phyloP scores from a whole-genome alignment of 1,284 basidiomycete species.

The Rhodotorula sp. region DNA sequence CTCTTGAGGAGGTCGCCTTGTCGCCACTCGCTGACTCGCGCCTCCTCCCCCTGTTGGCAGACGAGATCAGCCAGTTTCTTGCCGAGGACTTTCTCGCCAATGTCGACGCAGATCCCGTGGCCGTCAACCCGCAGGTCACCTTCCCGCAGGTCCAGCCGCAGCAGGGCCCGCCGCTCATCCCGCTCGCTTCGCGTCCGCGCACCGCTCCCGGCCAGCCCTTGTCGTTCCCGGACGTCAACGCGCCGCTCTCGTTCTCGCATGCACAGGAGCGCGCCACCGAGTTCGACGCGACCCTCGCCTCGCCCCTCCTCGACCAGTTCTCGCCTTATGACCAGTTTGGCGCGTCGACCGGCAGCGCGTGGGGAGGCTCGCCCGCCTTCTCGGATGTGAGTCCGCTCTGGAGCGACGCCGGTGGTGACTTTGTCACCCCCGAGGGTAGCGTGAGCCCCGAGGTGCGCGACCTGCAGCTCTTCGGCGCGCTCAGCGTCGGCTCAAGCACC shows the following conservation, averaged over 20 bases:
- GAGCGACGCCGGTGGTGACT: background rate
- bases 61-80: background rate
- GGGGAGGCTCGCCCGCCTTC: background rate
- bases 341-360: background rate
- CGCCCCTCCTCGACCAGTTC: constrained; percentile 11
- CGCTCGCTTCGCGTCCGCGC: background rate
- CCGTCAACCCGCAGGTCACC: too few species aligned
- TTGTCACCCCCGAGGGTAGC: too few species aligned
- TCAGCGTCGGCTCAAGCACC: background rate
- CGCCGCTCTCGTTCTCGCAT: background rate
- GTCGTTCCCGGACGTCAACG: constrained; percentile 4
- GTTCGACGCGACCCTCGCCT: constrained; percentile 15
- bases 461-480: background rate
- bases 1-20: background rate
- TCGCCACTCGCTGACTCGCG: background rate
- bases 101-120: background rate
- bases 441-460: background rate
- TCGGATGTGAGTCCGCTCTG: background rate
- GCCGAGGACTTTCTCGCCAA: background rate
- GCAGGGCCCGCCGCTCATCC: constrained; percentile 9
- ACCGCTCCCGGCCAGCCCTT: background rate
- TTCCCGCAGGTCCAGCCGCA: background rate
- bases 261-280: constrained; percentile 1
- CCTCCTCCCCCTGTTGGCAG: background rate
- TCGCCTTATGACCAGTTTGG: background rate